Evolutionary conservation across 805 yeast species (phyloP).

Genomic region (Suhomyces pyralidae): DNA sequence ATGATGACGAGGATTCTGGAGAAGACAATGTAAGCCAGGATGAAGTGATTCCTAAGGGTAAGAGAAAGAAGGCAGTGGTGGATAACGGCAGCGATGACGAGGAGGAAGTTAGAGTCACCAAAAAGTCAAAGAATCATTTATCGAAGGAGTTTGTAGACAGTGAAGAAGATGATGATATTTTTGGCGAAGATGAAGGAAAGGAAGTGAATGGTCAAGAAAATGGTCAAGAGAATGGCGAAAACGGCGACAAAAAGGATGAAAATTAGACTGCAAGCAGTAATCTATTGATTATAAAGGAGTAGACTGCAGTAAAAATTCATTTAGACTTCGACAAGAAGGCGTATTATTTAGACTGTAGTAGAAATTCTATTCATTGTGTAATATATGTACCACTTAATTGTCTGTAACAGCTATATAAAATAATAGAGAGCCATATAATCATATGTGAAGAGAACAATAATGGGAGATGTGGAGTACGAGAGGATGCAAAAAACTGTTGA

Average conservation of each 20-base stretch:
- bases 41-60: slow-evolving; percentile 15
- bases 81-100: slow-evolving; percentile 28
- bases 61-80: slow-evolving; percentile 23
- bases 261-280: not conserved
- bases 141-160: slow-evolving; percentile 40
- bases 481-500: too few species aligned
- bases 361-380: not conserved
- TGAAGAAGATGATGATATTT: slow-evolving; percentile 40
- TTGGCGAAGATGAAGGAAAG: slow-evolving; percentile 21
- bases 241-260: slow-evolving; percentile 30
- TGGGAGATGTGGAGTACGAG: too few species aligned
- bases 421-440: too few species aligned
- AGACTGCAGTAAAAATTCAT: too few species aligned
- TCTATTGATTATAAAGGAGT: too few species aligned
- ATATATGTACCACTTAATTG: not conserved
- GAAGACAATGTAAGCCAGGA: slow-evolving; percentile 13
- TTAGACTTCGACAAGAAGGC: too few species aligned
- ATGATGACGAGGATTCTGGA: not conserved
- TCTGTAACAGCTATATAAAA: slow-evolving; percentile 6
- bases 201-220: slow-evolving; percentile 13
- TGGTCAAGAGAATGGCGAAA: slow-evolving; percentile 19
- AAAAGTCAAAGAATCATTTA: slow-evolving; percentile 27
- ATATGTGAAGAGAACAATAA: too few species aligned
- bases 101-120: slow-evolving; percentile 36
- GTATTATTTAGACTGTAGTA: too few species aligned